Conservation (phyloP, 2,329 filamentous ascomycete species). For the Colletotrichum magnum region DNA sequence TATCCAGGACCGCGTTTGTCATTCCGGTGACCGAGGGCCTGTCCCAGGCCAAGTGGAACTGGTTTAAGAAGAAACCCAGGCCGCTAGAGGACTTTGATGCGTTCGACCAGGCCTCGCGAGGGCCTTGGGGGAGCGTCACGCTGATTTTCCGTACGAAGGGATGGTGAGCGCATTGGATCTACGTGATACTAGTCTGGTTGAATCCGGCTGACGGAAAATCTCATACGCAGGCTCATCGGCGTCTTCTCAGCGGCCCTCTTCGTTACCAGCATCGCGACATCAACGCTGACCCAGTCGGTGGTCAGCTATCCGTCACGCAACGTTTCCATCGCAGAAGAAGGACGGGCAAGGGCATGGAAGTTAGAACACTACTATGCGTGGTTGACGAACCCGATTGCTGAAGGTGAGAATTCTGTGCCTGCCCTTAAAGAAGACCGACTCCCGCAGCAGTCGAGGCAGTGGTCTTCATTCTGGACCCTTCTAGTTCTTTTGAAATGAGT, state of each 20-base stretch:
- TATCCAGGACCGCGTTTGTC: constrained; percentile 43
- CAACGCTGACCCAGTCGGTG: constrained; percentile 7
- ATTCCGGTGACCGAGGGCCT: constrained; percentile 45
- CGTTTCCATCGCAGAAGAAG: neutral
- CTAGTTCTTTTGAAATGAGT: neutral
- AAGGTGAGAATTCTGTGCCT: neutral
- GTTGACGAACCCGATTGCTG: neutral
- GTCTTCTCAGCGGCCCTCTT: neutral
- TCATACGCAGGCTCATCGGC: neutral
- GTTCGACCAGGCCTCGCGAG: constrained; percentile 43
- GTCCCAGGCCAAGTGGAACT: constrained; percentile 45
- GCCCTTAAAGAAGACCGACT: neutral
- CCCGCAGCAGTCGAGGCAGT: too few relatives aligned
- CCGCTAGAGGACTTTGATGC: constrained; percentile 43
- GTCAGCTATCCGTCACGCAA: neutral
- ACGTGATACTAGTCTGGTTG: neutral
- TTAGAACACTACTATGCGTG: neutral
- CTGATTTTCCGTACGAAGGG: constrained; percentile 42
- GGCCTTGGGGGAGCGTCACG: constrained; percentile 40
- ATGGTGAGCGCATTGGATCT: constrained; percentile 6
- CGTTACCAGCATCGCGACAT: neutral
- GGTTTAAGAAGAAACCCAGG: constrained; percentile 39
- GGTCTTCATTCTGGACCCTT: neutral
- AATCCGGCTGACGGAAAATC: neutral
- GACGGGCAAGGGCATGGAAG: neutral